A percentile compares a stretch with the other conserved stretches of the same genome.
These are phyloP conservation scores for Nyctanthes arbortristis DNA, from an alignment of 257 asterid genomes.

Conservation along the genomic window DNA sequence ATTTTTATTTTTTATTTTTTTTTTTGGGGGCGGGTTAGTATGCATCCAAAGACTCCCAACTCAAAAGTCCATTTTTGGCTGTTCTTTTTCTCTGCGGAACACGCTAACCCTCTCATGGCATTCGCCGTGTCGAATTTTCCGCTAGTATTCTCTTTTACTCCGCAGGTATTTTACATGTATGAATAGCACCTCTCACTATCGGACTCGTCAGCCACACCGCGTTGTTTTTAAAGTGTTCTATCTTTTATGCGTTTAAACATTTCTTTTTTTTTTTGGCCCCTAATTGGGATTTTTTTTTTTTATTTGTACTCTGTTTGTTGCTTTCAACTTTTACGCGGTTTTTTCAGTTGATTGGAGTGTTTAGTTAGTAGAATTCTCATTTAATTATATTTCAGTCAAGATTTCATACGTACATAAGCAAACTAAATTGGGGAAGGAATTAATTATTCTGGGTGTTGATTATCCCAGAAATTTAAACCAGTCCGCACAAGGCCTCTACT, in stretches of 20 bases:
- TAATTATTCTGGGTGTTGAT: background rate
- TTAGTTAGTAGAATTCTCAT: background rate
- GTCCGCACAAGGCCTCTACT: constrained; percentile 5
- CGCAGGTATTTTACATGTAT: background rate
- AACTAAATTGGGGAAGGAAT: background rate
- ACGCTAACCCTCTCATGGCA: too few species aligned
- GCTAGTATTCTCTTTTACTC: constrained; percentile 20
- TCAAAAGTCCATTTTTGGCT: constrained; percentile 11
- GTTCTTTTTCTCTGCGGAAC: background rate
- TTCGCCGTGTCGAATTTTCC: constrained; percentile 43
- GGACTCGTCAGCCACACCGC: constrained; percentile 33
- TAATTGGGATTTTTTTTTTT: background rate
- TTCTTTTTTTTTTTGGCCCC: too few species aligned
- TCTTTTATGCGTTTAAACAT: background rate
- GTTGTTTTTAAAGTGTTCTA: constrained; percentile 10
- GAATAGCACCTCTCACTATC: constrained; percentile 21
- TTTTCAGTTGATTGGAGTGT: constrained; percentile 28
- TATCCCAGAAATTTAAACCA: constrained; percentile 11
- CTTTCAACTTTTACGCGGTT: constrained; percentile 44
- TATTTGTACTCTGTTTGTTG: constrained; percentile 14
- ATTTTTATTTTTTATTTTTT: background rate
- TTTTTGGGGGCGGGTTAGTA: too few species aligned
- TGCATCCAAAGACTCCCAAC: constrained; percentile 26
- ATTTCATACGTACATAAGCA: background rate
- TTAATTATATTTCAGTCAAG: background rate